Evolutionary conservation across 495 filamentous ascomycete genomes (phyloP), one percentile per base, ranked within the genome.

Genomic region (Articulospora tetracladia): DNA sequence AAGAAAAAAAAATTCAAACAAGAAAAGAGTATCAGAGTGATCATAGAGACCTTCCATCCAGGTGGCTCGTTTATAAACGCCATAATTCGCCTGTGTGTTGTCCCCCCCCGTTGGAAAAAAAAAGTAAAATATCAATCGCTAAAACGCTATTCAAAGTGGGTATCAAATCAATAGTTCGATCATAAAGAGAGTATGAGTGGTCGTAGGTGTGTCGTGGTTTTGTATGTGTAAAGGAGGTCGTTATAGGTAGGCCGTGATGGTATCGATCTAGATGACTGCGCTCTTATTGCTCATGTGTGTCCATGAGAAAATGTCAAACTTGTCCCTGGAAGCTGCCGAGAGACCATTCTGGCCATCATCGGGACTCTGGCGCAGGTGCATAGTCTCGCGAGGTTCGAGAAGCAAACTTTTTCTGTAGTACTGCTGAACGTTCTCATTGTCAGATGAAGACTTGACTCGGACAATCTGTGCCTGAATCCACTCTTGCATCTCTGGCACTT

Each of bases 401-500:
- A 94, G 71, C 34, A 97, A 75, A 27, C 91, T 96, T 59, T 94
- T 91, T 55, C 95, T 86, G 69, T 92, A 88, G 70, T 93, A 92
- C 65, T 89, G 85, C 69, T 94, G 90, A 2, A 92, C 82, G 63
- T 89, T 92, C 61, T 83, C 82, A 66, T 92, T 85, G 61, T 94
- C 91, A 28, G 82, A 85, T 22, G 63, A 64, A 24, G 86, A 86
- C 8, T 90, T 88, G 20, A 97, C 90, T 19, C 90, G 85, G 3
- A 88, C 78, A 62, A 98, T 82, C 72, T 98, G 87, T 15, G 83
- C 80, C 64, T 93, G 84, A 72, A 99, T 86, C 94, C 93, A 98
- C 41, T 93, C 86, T 72, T 98, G 93, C 66, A 99, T 79, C 65
- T 98, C 95, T 0, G 91, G 84, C 15, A 98, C 77, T 66, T 96